Base-by-base conservation (phyloP, 768 basidiomycete species). In the Punctularia strigosozonata region DNA sequence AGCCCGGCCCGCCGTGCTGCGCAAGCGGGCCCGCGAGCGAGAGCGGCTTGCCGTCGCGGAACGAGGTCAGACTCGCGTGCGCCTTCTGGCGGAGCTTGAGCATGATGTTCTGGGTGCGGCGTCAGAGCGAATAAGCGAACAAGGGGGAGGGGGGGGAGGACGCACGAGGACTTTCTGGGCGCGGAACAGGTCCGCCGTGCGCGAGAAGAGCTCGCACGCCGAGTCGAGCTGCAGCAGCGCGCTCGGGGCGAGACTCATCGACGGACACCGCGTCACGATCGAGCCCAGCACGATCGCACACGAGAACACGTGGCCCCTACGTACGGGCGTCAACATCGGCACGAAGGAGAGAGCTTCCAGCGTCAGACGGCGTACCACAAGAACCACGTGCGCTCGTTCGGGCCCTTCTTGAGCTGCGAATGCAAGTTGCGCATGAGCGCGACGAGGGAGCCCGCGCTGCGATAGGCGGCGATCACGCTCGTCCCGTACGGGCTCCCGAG, bases 191-290 rank as follows among this genome's bases (percentile, higher is more conserved):
- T 60, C 65, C 7, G 80, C 79, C 15, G 77, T 71, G 51, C 77
- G 78, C n/a, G 75, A 64, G 48, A 83, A 82, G 22, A 83, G 65
- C 40, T 81, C 75, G 46, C 79, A 82, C 5, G 80, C 80, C 0
- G 81, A 81, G 51, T 83, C 78, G 21, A 84, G 60, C 49, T 84
- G 81, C 6, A 73, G 68, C 6, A 84, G 66, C 4, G 80, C 81
- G 18, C 80, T 83, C 14, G 79, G 77, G 17, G 80, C 81, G 43
- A 84, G 57, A 47, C 79, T 80, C 73, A 83, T 80, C 14, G 81
- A 83, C 8, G 81, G 80, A 56, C 80, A 83, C 37, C 80, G 67
- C 14, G 81, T 84, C 8, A 83, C 80, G 25, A 84, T 80, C 17
- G 80, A 79, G 25, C 80, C 80, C 34, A 84, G 58, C 37, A 84